Evolutionary conservation across 768 basidiomycete genomes (phyloP).

Genomic region (Boletus rufocinnamomeus): DNA sequence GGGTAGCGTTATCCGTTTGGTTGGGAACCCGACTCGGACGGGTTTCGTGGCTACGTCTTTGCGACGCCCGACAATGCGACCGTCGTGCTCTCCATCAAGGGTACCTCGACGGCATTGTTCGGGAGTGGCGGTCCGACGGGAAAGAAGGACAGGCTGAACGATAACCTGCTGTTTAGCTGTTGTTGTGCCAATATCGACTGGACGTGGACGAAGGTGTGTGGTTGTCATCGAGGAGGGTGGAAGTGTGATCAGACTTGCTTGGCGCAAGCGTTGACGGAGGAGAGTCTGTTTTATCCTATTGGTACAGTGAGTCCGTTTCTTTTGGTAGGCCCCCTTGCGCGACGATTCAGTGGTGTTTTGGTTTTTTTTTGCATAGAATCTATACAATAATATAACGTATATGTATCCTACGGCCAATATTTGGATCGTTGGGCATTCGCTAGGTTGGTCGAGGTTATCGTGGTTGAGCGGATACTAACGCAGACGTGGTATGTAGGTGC

Average conservation of each 20-base stretch:
- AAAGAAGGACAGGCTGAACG: conserved; percentile 91
- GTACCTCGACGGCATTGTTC: conserved; percentile 78
- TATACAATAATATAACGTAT: conserved; percentile 92
- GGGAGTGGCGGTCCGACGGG: conserved; percentile 81
- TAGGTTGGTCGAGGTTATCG: conserved; percentile 47
- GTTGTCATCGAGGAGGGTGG: conserved; percentile 78
- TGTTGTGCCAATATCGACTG: conserved; percentile 93
- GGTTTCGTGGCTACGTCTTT: conserved; percentile 90
- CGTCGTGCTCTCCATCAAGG: conserved; percentile 88
- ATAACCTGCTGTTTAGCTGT: conserved; percentile 90
- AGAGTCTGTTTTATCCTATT: conserved; percentile 87
- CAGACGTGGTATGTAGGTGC: conserved; percentile 38
- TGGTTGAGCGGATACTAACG: conserved; percentile 26
- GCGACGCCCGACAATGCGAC: conserved; percentile 81
- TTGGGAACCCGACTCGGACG: conserved; percentile 87
- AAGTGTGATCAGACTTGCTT: conserved; percentile 82
- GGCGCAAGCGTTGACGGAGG: conserved; percentile 70
- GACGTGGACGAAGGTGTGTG: conserved; percentile 94
- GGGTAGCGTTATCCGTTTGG: conserved; percentile 67
- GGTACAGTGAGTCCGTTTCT: conserved; percentile 64
- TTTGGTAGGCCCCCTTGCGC: neutral
- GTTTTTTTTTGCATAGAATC: conserved; percentile 53
- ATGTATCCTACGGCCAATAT: conserved; percentile 91
- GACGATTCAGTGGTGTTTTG: neutral
- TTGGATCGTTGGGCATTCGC: conserved; percentile 81